These are phyloP conservation scores for Penicillium crystallinum DNA, from an alignment of 495 filamentous ascomycete species.

Conservation along the genomic window DNA sequence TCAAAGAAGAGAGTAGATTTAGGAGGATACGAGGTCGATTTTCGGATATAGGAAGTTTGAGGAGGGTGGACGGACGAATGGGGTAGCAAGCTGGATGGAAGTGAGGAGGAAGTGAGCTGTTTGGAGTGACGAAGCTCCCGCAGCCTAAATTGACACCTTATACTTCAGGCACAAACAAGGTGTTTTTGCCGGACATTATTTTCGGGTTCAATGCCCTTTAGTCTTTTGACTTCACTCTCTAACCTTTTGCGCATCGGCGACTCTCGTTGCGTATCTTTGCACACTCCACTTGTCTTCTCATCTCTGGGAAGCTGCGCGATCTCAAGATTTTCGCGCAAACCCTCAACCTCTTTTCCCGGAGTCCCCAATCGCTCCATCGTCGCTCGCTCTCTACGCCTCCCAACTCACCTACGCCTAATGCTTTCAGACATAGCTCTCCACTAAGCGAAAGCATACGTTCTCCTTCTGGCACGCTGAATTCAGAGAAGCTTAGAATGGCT, in stretches of 20 bases:
- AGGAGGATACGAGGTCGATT: neutral
- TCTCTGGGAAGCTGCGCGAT: conserved; percentile 17
- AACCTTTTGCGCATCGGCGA: conserved; percentile 7
- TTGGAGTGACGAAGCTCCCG: conserved; percentile 44
- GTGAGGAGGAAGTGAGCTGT: conserved; percentile 24
- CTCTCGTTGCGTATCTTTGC: conserved; percentile 4
- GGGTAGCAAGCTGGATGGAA: conserved; percentile 18
- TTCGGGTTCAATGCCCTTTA: conserved; percentile 16
- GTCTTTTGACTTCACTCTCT: neutral
- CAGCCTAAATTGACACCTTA: conserved; percentile 35
- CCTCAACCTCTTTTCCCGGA: conserved; percentile 35
- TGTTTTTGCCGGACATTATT: conserved; percentile 34
- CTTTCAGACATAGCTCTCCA: conserved; percentile 25
- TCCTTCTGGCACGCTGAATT: conserved; percentile 32
- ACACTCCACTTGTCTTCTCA: conserved; percentile 14
- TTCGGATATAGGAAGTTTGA: conserved; percentile 4
- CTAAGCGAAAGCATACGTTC: conserved; percentile 38
- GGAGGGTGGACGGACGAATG: conserved; percentile 13
- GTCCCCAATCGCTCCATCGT: conserved; percentile 38
- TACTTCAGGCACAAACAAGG: conserved; percentile 24
- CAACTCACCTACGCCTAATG: conserved; percentile 36
- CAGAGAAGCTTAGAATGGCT: conserved; percentile 56
- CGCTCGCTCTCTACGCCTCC: conserved; percentile 36
- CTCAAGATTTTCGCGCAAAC: conserved; percentile 41
- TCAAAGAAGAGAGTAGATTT: neutral